Percentiles rank a stretch among this genome's conserved stretches.
Conservation (phyloP, 257 asterid genomes). For the Capsicum pubescens region DNA sequence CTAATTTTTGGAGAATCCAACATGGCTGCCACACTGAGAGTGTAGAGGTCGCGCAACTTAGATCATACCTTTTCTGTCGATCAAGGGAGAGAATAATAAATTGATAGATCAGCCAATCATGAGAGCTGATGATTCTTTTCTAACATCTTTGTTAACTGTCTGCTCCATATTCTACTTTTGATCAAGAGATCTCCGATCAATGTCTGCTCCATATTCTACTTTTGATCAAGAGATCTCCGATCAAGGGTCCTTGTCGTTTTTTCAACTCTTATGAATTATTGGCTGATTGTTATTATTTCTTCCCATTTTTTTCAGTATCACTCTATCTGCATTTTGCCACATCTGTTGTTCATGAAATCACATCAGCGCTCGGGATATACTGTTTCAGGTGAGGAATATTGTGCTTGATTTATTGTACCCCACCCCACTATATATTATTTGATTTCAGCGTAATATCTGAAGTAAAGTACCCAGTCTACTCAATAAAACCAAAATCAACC, state of each 20-base stretch:
- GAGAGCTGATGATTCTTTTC: neutral
- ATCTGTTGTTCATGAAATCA: conserved; percentile 88
- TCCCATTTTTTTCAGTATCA: conserved; percentile 51
- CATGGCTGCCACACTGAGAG: no score
- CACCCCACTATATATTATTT: neutral
- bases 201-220: neutral
- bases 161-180: neutral
- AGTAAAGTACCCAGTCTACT: neutral
- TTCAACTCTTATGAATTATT: neutral
- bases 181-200: neutral
- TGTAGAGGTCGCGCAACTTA: no score
- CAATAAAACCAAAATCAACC: neutral
- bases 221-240: neutral
- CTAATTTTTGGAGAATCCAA: no score
- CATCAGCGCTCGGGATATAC: conserved; percentile 85
- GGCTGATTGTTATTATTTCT: neutral
- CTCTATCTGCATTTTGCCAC: conserved; percentile 90
- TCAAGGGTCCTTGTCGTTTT: conserved; percentile 8
- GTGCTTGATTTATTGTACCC: neutral
- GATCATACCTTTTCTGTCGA: neutral
- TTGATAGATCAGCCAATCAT: neutral
- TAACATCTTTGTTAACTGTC: no score
- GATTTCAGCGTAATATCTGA: neutral
- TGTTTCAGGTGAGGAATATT: conserved; percentile 81
- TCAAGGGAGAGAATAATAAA: neutral